Base-by-base conservation (phyloP, 352 stramenopile genomes). In the Phytophthora cajani region DNA sequence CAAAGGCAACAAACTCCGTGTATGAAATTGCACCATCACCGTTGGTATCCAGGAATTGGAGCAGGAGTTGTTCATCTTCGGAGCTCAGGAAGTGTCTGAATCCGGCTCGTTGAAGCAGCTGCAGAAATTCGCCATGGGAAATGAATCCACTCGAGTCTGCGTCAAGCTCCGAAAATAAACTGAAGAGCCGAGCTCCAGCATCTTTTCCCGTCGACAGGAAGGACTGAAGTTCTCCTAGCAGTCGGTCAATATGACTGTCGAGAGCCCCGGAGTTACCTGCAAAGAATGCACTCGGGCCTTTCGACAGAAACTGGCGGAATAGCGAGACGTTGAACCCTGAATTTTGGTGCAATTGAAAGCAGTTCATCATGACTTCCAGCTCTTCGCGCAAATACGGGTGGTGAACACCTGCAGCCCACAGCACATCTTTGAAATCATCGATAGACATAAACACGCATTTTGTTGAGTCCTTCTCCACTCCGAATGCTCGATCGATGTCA, bases 371-470 rank as follows among this genome's bases (percentile, higher is more conserved):
- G 9, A 64, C 64, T 57, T 92, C 76, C 10, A 92, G 64, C 38
- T 91, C 85, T 61, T 95, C 87, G 5, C 82, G 82, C 17, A 91
- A 67, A 62, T 89, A 94, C 7, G 87, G 85, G 44, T 92, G 82
- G 0, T 79, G 82, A 0, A 93, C 65, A 12, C 81, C 82, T 10
- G 80, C 75, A 21, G 76, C 66, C 87, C 87, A 95, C 52, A 95
- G 46, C 32, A 91, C 72, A 52, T 95, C 84, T 56, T 87, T 91
- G 12, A 95, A 81, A 11, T 95, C 84, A 11, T 91, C 79, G 8
- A 74, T 68, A 8, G 75, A 84, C 2, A 95, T 21, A 16, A 75
- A 77, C 19, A 90, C 42, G 46, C 58, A 78, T 25, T 78, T 72
- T 12, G 73, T 64, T 2, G 74, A 71, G 21, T 84, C 74, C 32